phyloP scores from a whole-genome alignment of 2,329 filamentous ascomycete genomes.

The Fusarium phyllophilum region DNA sequence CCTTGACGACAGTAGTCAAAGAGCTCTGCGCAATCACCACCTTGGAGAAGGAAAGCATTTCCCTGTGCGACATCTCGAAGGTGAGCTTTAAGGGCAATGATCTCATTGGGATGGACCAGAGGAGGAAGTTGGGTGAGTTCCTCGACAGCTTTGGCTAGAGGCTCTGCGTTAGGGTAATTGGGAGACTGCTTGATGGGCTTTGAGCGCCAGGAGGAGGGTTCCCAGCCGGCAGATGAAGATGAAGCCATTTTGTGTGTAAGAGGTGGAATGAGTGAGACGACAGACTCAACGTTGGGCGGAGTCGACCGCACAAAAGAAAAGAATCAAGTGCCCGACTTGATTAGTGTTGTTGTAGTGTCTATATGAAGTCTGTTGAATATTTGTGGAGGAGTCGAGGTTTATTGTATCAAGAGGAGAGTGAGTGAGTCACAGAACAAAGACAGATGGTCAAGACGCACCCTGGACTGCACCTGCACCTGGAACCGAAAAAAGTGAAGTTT shows the following conservation, averaged over 20 bases:
- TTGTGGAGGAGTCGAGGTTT: conserved; percentile 6
- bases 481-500: conserved; percentile 24
- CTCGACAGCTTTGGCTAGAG: conserved; percentile 67
- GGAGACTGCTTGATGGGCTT: conserved; percentile 84
- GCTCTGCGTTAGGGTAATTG: conserved; percentile 70
- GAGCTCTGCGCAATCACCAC: conserved; percentile 95
- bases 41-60: conserved; percentile 93
- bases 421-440: conserved; percentile 38
- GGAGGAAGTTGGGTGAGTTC: conserved; percentile 78
- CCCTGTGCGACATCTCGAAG: conserved; percentile 89
- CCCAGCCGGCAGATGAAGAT: conserved; percentile 58
- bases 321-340: background rate
- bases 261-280: conserved; percentile 1
- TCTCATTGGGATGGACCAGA: conserved; percentile 82
- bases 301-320: background rate
- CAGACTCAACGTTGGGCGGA: background rate
- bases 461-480: background rate
- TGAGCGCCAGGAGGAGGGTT: conserved; percentile 75
- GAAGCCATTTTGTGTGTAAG: conserved; percentile 28
- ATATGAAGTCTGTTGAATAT: background rate
- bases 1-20: conserved; percentile 95
- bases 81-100: conserved; percentile 79
- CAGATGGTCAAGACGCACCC: conserved; percentile 16
- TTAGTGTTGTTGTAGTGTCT: background rate
- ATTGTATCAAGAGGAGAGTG: background rate